Conservation (phyloP, 2,329 filamentous ascomycete species). For the Dothistroma pini region DNA sequence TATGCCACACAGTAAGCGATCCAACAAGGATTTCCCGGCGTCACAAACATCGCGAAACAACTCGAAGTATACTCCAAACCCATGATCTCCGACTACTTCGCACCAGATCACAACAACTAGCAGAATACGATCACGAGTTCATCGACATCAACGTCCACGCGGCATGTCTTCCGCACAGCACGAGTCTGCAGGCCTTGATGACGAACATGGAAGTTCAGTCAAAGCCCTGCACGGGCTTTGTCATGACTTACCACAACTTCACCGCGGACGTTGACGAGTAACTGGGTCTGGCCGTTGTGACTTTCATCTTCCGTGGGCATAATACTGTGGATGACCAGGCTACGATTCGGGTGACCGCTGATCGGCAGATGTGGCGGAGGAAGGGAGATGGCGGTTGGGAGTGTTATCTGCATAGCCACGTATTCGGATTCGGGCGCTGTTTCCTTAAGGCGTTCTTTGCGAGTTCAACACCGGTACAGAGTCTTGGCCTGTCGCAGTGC, state of each 20-base stretch:
- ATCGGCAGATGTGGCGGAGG: neutral
- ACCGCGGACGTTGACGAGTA: neutral
- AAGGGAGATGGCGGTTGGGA: neutral
- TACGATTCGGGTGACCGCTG: neutral
- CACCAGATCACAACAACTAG: neutral
- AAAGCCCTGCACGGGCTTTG: neutral
- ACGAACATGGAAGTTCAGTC: neutral
- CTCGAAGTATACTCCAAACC: neutral
- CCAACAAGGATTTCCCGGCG: too few species aligned
- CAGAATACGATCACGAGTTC: neutral
- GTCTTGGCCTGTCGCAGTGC: too few species aligned
- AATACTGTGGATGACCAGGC: neutral
- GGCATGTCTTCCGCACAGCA: neutral
- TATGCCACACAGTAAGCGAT: too few species aligned
- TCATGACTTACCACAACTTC: neutral
- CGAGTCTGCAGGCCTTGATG: neutral
- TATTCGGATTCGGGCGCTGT: neutral
- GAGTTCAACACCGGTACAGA: too few species aligned
- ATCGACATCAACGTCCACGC: neutral
- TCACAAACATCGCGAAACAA: neutral
- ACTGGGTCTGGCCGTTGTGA: neutral
- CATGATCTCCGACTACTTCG: neutral
- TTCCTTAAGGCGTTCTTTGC: neutral
- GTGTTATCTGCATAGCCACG: neutral
- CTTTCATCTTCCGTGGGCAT: neutral